Evolutionary conservation across 2,329 filamentous ascomycete genomes (phyloP), one percentile per base, ranked within the genome.

Genomic region (Macrophomina pseudophaseolina): DNA sequence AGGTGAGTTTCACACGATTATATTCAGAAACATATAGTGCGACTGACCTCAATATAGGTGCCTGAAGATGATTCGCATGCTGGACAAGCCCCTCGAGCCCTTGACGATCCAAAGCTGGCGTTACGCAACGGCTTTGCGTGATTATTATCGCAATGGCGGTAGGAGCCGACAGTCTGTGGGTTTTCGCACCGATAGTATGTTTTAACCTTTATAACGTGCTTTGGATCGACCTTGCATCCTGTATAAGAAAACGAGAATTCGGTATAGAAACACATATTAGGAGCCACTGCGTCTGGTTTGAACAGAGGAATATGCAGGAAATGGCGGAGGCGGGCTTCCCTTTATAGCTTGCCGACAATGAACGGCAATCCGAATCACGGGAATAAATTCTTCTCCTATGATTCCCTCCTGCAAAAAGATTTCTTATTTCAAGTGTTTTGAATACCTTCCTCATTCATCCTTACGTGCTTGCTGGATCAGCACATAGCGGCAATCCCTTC

Each of bases 131-230:
- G 32, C 51, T 38, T 53, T 53, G 51, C 51, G 51, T 53, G 28
- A 53, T 33, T 30, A 16, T 35, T 32, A 32, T 35, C 30, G 51
- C 51, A 53, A n/a, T 53, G 51, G 30, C 51, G 51, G 11, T 35
- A 53, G 30, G 51, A 35, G 6, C 51, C 51, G 18, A 38, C 51
- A 35, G 9, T 53, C 35, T 53, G 51, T 18, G 51, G 51, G 14
- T 35, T 35, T 53, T 53, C 51, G 51, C 51, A 53, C 5, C 16
- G 51, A 35, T 53, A 53, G 32, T 53, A 53, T 35, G 51, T 53
- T 33, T n/a, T 35, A 30, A n/a, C 3, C 1, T 4, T 35, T n/a
- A 53, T 16, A 32, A 53, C 14, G 16, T 53, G 51, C n/a, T 53
- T 16, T 38, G 51, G 51, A 33, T 53, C 51, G 30, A 18, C 18